Base-by-base conservation (phyloP, 108 stramenopile species). In the Nannochloropsis granulata region DNA sequence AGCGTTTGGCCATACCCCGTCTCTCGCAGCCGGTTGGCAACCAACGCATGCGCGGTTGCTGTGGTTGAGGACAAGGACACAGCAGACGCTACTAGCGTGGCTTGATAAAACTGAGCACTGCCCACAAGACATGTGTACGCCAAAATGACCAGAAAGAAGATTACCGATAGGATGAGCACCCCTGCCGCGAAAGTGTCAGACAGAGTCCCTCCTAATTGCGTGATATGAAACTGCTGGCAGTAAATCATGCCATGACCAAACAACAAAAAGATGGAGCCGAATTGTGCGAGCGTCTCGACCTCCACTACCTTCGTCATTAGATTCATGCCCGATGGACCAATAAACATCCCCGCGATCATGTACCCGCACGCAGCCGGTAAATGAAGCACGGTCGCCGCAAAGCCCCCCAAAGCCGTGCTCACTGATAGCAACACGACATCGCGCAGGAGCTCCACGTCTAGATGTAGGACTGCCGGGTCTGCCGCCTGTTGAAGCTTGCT, bases 401-500 rank as follows among this genome's bases (percentile, higher is more conserved):
- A 78, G 24, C 86, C 86, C 12, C 86, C 83, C 43, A 84, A 42
- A 0, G 86, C 79, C 24, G 83, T 78, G 80, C 83, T 84, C 80
- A 87, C 80, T 24, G 46, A 80, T n/a, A 87, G 86, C 11, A 87
- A 23, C 45, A 87, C 86, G 56, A 87, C 83, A 44, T 87, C 86
- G 21, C 83, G 45, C 12, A 87, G 34, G 16, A 87, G 79, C 46
- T 84, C 43, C 8, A 83, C 25, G 43, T 87, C 83, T 13, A 87
- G 81, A 44, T 87, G 86, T 43, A 87, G 80, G 46, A 87, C 42
- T 26, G 86, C 86, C 34, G 86, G 86, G 86, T 87, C 86, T n/a
- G 13, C 78, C 16, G 83, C 86, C 46, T 87, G 79, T 83, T 87
- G 81, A 14, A 80, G 79, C 79, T 80, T 71, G 11, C 7, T n/a